Base-by-base conservation (phyloP, 208 protist species). In the Crithidia sp. region DNA sequence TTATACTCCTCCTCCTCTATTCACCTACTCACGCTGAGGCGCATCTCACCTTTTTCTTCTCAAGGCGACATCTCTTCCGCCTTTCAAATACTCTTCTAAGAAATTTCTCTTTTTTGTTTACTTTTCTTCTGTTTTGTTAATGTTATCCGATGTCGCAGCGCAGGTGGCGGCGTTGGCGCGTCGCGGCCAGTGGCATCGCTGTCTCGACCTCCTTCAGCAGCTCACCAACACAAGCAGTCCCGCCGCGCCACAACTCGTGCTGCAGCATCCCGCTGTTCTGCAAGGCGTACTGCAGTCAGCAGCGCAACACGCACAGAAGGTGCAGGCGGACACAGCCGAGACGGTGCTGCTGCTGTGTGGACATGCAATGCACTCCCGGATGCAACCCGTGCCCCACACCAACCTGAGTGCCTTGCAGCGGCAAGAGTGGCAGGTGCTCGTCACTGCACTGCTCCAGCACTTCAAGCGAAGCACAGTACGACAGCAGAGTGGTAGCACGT, bases 201-300 rank as follows among this genome's bases (percentile, higher is more conserved):
- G 74, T 50, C 60, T 78, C 13, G 36, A 73, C 36, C 19, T 72
- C 12, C n/a, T 69, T 5, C 65, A 67, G 37, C 37, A 60, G 17
- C 64, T 69, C 9, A 41, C 19, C 0, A 36, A 28, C 17, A 40
- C 52, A 10, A 0, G n/a, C 2, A 13, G 9, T 7, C n/a, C 49
- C 5, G 52, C 12, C 12, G 45, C 49, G 4, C 4, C 12, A 37
- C 45, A 67, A 2, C 37, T 12, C 4, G 14, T 67, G 2, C 50
- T 67, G 50, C 62, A 57, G 49, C 62, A 67, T 17, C 62, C 62
- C 2, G 52, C 19, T 5, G 40, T 57, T 3, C 62, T 67, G 16
- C 50, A 13, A 5, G 14, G 61, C 5, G 61, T 41, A 4, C 8
- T 66, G 14, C 61, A 54, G 12, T 5, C 6, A 44, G 13, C 61